Evolutionary conservation across 2,329 filamentous ascomycete species (phyloP).

Genomic region (Penicillium janthinellum): DNA sequence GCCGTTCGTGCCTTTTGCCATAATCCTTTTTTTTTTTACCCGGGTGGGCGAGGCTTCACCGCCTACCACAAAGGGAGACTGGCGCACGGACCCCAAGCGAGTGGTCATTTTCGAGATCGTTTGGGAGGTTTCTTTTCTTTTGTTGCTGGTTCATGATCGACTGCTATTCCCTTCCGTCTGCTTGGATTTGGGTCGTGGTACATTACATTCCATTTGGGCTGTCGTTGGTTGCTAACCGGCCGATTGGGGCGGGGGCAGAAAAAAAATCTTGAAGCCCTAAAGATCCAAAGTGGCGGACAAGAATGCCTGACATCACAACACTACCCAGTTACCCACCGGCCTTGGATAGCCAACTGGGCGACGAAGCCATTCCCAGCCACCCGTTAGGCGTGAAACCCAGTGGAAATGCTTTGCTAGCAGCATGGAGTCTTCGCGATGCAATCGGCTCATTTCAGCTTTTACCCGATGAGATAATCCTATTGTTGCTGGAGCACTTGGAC

Average conservation of each 20-base stretch:
- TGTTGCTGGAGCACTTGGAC: constrained; percentile 75
- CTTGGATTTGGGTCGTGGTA: constrained; percentile 24
- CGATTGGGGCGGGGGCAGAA: constrained; percentile 14
- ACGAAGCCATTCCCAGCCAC: constrained; percentile 69
- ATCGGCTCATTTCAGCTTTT: constrained; percentile 68
- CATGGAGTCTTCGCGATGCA: constrained; percentile 65
- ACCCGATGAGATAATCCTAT: constrained; percentile 78
- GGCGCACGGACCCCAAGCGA: constrained; percentile 22
- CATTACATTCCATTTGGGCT: neutral
- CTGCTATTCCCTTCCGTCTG: constrained; percentile 11
- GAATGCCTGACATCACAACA: constrained; percentile 39
- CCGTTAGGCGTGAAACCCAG: constrained; percentile 82
- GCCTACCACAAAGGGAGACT: constrained; percentile 14
- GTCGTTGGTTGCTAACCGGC: constrained; percentile 7
- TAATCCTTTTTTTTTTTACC: constrained; percentile 28
- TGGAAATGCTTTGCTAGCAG: constrained; percentile 75
- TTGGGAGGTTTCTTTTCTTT: neutral
- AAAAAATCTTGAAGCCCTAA: constrained; percentile 27
- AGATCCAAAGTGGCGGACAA: constrained; percentile 14
- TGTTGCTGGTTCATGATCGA: constrained; percentile 3
- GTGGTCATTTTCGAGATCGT: constrained; percentile 4
- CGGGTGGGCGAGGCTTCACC: constrained; percentile 17
- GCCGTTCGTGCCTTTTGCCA: constrained; percentile 26
- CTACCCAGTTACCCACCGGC: constrained; percentile 25
- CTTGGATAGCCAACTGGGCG: constrained; percentile 21